Conservation (phyloP, 2,329 filamentous ascomycete species). For the Torrubiellomyces zombiae region DNA sequence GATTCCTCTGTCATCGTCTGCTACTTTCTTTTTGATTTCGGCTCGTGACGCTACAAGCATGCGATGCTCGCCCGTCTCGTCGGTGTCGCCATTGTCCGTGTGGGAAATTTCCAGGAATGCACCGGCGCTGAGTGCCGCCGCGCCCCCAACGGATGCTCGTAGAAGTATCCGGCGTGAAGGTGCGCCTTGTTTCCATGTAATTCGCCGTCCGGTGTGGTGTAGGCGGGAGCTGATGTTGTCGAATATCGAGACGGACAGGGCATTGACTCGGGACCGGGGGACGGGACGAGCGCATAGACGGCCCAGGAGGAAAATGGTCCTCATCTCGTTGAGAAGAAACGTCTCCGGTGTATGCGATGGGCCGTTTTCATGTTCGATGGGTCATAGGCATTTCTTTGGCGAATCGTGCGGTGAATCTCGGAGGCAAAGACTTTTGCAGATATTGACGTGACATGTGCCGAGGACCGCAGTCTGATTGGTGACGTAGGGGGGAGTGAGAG, state of each 20-base stretch:
- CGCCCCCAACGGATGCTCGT: constrained; percentile 23
- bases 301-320: constrained; percentile 23
- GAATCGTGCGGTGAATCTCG: no score
- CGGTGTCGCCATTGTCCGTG: constrained; percentile 28
- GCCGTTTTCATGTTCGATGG: constrained; percentile 7
- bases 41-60: constrained; percentile 72
- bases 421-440: no score
- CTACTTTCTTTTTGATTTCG: constrained; percentile 57
- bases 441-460: not conserved
- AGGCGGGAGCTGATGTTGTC: constrained; percentile 11
- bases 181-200: constrained; percentile 9
- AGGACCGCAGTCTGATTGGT: constrained; percentile 2
- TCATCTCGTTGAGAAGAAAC: no score
- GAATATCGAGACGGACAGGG: constrained; percentile 7
- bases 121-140: constrained; percentile 31
- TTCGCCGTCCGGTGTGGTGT: constrained; percentile 9
- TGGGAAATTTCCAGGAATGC: constrained; percentile 43
- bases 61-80: constrained; percentile 59
- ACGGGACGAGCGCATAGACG: constrained; percentile 25
- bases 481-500: constrained; percentile 6
- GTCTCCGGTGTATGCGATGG: no score
- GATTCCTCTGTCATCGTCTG: constrained; percentile 43
- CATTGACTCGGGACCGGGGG: constrained; percentile 14
- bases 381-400: constrained; percentile 1
- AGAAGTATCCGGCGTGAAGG: constrained; percentile 14